Conservation (phyloP, 208 protist species). For the Leishmania mexicana region DNA sequence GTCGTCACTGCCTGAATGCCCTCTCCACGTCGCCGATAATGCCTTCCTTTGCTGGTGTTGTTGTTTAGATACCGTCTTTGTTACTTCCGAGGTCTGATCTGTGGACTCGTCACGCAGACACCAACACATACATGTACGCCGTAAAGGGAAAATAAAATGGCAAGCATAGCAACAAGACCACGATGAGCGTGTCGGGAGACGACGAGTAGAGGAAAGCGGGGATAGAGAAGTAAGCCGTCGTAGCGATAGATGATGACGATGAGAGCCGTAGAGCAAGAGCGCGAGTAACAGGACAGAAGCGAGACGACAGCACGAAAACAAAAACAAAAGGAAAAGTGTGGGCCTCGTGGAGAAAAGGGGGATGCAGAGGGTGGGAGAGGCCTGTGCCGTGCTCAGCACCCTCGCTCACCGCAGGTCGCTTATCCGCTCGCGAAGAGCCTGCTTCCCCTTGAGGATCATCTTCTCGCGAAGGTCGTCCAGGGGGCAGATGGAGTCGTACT, state of each 20-base stretch:
- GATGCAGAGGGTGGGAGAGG: background rate
- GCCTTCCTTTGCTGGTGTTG: too few species aligned
- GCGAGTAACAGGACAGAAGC: constrained; percentile 2
- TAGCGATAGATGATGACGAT: background rate
- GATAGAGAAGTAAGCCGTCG: background rate
- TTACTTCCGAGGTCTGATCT: background rate
- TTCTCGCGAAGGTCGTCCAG: constrained; percentile 67
- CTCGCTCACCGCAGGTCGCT: constrained; percentile 54
- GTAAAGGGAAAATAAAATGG: background rate
- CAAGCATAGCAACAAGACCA: background rate
- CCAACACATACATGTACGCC: background rate
- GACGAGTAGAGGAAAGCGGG: background rate
- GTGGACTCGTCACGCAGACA: background rate
- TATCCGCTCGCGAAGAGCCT: constrained; percentile 50
- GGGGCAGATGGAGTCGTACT: constrained; percentile 84
- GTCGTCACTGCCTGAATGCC: too few species aligned
- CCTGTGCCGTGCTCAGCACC: background rate
- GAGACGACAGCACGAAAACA: background rate
- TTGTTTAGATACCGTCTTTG: background rate
- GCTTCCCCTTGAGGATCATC: constrained; percentile 77
- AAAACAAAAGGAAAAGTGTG: background rate
- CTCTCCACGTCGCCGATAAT: too few species aligned
- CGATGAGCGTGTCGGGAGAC: background rate
- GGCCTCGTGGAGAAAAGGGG: background rate
- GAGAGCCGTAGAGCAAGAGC: background rate